Conservation (phyloP, 192 early-diverging fungal species). For the Pilaira anomala region DNA sequence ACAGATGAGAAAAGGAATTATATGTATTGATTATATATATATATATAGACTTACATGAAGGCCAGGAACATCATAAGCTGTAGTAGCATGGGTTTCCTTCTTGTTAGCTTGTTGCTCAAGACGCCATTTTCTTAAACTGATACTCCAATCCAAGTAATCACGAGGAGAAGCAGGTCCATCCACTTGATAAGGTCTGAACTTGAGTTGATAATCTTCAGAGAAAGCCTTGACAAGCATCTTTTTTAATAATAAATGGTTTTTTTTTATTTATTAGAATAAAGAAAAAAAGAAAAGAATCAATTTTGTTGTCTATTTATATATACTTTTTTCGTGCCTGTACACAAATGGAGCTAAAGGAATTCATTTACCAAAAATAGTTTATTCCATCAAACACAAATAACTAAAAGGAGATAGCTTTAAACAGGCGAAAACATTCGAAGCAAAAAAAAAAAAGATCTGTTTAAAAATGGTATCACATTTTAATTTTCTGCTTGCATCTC, state of each 20-base stretch:
- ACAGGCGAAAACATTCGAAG: background rate
- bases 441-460: constrained; percentile 1
- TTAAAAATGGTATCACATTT: too few species aligned
- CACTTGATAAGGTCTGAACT: constrained; percentile 8
- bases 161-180: constrained; percentile 23
- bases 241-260: background rate
- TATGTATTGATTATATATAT: background rate
- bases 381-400: too few species aligned
- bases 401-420: background rate
- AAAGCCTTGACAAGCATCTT: constrained; percentile 23
- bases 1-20: background rate
- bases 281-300: too few species aligned
- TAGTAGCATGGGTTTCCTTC: background rate
- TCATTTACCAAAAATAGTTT: too few species aligned
- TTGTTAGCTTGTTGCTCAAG: constrained; percentile 7
- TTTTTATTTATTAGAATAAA: background rate
- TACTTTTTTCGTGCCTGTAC: too few species aligned
- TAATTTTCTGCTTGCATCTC: too few species aligned
- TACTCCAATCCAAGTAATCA: constrained; percentile 20
- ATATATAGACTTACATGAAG: constrained; percentile 13
- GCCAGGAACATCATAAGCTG: constrained; percentile 15
- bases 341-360: too few species aligned
- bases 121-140: constrained; percentile 16
- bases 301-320: too few species aligned
- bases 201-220: constrained; percentile 21